Percentiles rank a stretch among this genome's conserved stretches.
Evolutionary conservation across 2,329 filamentous ascomycete genomes (phyloP).

Genomic region (Phyllosticta ampelicida): DNA sequence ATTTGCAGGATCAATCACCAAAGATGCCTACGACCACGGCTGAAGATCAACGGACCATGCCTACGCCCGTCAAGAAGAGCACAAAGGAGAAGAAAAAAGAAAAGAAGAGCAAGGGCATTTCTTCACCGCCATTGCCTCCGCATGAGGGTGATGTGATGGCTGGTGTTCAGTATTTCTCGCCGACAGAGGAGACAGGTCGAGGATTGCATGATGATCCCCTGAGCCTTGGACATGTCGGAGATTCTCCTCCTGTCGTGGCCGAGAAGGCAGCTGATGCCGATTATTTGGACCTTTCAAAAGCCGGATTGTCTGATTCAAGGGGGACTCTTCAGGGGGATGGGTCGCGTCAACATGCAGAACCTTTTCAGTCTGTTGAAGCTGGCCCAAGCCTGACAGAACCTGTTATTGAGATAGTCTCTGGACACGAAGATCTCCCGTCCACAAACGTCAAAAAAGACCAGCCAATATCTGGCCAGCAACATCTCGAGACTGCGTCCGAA

Average conservation of each 20-base stretch:
- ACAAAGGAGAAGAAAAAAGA: slow-evolving; percentile 25
- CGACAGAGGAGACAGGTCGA: neutral
- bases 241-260: neutral
- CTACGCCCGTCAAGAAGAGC: slow-evolving; percentile 16
- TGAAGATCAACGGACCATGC: neutral
- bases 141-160: neutral
- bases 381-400: too few species aligned
- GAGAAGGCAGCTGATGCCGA: neutral
- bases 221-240: neutral
- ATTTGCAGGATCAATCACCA: neutral
- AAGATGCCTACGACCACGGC: neutral
- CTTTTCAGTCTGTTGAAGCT: too few species aligned
- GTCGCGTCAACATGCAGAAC: too few species aligned
- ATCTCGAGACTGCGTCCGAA: neutral
- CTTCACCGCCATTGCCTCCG: neutral
- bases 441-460: neutral
- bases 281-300: too few species aligned
- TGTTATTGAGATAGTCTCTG: neutral
- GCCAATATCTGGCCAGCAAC: too few species aligned
- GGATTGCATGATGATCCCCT: neutral
- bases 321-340: too few species aligned
- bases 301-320: too few species aligned
- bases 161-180: slow-evolving; percentile 14
- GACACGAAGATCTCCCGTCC: neutral
- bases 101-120: slow-evolving; percentile 21